Evolutionary conservation across 345 rosid species (phyloP), one percentile per base, ranked within the genome.

Genomic region (Mallotus nudiflorus): DNA sequence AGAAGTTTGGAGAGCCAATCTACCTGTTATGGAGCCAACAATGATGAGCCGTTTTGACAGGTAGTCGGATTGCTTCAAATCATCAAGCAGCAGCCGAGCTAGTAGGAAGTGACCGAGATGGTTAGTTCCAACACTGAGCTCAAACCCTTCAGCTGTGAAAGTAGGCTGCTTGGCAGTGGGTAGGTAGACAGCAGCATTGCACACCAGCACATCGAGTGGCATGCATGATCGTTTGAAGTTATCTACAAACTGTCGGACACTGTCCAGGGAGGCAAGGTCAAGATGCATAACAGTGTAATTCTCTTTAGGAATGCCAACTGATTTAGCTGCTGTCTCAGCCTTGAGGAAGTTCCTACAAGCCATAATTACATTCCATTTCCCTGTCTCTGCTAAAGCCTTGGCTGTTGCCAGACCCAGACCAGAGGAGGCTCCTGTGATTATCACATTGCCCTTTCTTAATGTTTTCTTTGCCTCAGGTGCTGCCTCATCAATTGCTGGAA

Each of bases 1-100:
- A 60, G 45, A 5, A 6, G 24, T 6, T n/a, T n/a, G n/a, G n/a
- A n/a, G 6, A 39, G 11, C 19, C 29, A 31, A 29, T 24, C 15
- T 77, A 93, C 98, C 98, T 84, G 96, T 94, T 61, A 91, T 91
- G 18, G 98, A 94, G 62, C 97, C 98, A 22, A 94, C 97, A 19
- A 94, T 94, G 77, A 91, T 91, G 81, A 94, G 89, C 44, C 97
- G 91, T 77, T 83, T 91, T 5, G 87, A 85, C 25, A 96, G 89
- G 76, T 87, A 86, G 73, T 91, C 97, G 0, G 98, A 91, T 63
- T 91, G 63, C 68, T 86, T 78, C 76, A 94, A 31, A 58, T 88
- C 95, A 46, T 91, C 97, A 57, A 91, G 90, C 80, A 91, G 78
- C 68, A 91, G 80, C 73, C 96, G 78, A 0, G 97, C 83, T 4